Evolutionary conservation across 2,329 filamentous ascomycete genomes (phyloP).

Genomic region (Hortaea werneckii): DNA sequence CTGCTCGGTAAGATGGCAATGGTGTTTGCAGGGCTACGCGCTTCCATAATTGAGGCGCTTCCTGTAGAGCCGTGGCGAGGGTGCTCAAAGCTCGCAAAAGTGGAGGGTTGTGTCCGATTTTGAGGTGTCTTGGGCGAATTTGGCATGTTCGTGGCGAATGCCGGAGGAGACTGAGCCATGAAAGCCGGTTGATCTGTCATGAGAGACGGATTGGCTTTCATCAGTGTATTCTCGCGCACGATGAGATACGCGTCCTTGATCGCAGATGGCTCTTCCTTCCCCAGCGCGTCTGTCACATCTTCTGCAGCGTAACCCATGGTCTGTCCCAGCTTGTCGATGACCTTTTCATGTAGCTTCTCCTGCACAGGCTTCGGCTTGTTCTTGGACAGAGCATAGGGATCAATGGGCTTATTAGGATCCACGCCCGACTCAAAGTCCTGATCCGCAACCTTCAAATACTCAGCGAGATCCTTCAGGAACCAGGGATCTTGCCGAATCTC

Average conservation of each 20-base stretch:
- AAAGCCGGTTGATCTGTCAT: conserved; percentile 44
- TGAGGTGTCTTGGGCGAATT: conserved; percentile 11
- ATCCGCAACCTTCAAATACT: conserved; percentile 75
- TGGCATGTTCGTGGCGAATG: conserved; percentile 32
- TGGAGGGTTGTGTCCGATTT: conserved; percentile 7
- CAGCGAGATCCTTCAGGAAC: conserved; percentile 79
- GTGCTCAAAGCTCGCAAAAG: conserved; percentile 25
- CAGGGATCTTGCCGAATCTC: conserved; percentile 90
- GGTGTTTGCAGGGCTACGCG: conserved; percentile 53
- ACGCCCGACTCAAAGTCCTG: conserved; percentile 96
- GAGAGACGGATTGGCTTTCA: conserved; percentile 70
- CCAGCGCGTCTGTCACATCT: conserved; percentile 89
- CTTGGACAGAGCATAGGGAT: conserved; percentile 69
- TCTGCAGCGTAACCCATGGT: conserved; percentile 95
- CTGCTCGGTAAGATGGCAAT: conserved; percentile 88
- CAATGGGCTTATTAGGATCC: conserved; percentile 83
- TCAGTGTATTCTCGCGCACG: conserved; percentile 92
- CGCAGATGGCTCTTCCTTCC: conserved; percentile 84
- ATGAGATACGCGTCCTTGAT: conserved; percentile 99
- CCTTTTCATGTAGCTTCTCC: conserved; percentile 81
- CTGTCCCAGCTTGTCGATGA: conserved; percentile 90
- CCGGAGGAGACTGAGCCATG: conserved; percentile 46
- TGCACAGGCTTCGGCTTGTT: conserved; percentile 68
- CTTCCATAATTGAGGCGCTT: conserved; percentile 27
- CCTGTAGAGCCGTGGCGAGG: conserved; percentile 35